phyloP scores from a whole-genome alignment of 2,329 filamentous ascomycete species.

The Alternaria burnsii region DNA sequence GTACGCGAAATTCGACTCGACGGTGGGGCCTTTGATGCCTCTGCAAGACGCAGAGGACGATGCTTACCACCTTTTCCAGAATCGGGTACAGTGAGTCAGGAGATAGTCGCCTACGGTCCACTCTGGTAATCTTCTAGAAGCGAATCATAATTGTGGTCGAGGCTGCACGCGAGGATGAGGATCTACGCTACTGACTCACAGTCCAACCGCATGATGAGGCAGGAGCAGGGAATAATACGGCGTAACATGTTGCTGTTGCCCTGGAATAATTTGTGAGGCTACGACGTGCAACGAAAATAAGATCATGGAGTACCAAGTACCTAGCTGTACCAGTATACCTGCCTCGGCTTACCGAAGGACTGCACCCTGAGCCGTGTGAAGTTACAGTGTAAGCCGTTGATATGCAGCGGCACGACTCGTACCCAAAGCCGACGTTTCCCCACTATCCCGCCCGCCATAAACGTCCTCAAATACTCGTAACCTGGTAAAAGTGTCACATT shows the following conservation, averaged over 20 bases:
- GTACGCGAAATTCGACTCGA: neutral
- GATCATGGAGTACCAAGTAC: neutral
- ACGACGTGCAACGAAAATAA: neutral
- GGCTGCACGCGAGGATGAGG: conserved; percentile 4
- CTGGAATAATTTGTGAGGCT: neutral
- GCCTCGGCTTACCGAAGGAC: neutral
- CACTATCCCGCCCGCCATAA: neutral
- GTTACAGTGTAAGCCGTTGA: neutral
- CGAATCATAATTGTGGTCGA: conserved; percentile 6
- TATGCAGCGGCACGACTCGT: neutral
- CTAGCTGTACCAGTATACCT: neutral
- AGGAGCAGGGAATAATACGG: conserved; percentile 1
- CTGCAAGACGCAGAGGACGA: neutral
- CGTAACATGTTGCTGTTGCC: conserved; percentile 2
- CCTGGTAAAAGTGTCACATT: neutral
- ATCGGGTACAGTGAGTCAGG: neutral
- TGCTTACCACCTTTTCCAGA: neutral
- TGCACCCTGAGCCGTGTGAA: conserved; percentile 2
- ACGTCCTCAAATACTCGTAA: neutral
- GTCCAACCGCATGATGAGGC: conserved; percentile 5
- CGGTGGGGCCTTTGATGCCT: neutral
- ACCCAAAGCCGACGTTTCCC: neutral
- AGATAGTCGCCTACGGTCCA: conserved; percentile 2
- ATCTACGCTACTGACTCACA: conserved; percentile 17
- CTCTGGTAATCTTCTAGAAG: conserved; percentile 17